These are phyloP conservation scores for Pseudocercospora eumusae DNA, from an alignment of 2,329 filamentous ascomycete species.

Conservation along the genomic window DNA sequence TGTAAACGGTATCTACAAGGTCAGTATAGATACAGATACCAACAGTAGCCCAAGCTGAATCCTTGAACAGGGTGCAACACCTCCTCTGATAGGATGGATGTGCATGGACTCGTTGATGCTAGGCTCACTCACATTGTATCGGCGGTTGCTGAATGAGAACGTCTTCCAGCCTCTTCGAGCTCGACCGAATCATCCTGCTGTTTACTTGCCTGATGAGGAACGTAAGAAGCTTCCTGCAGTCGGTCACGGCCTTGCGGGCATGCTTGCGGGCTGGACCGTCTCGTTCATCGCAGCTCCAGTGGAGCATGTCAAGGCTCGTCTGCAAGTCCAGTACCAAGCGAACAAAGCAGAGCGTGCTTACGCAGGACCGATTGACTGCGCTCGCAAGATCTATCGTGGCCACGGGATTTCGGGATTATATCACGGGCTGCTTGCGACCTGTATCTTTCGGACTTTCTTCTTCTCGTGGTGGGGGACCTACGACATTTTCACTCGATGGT, in stretches of 20 bases:
- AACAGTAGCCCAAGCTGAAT: neutral
- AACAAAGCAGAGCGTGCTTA: slow-evolving; percentile 77
- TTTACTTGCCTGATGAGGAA: slow-evolving; percentile 37
- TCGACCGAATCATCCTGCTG: slow-evolving; percentile 24
- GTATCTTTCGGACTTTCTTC: slow-evolving; percentile 90
- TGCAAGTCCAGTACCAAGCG: slow-evolving; percentile 91
- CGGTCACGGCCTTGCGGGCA: slow-evolving; percentile 85
- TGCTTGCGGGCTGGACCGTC: slow-evolving; percentile 85
- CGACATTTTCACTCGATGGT: slow-evolving; percentile 72
- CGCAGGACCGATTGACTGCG: slow-evolving; percentile 81
- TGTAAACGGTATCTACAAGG: slow-evolving; percentile 83
- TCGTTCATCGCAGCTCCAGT: slow-evolving; percentile 90
- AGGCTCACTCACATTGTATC: slow-evolving; percentile 86
- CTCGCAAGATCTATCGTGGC: slow-evolving; percentile 61
- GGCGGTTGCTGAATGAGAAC: slow-evolving; percentile 76
- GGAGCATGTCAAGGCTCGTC: slow-evolving; percentile 89
- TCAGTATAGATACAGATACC: slow-evolving; percentile 47
- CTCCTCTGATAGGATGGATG: slow-evolving; percentile 95
- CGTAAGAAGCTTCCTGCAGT: slow-evolving; percentile 64
- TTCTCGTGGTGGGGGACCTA: slow-evolving; percentile 99
- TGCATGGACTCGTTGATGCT: slow-evolving; percentile 96
- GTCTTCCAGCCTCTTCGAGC: slow-evolving; percentile 63
- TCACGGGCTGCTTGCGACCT: slow-evolving; percentile 79
- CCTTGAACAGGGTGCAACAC: slow-evolving; percentile 52
- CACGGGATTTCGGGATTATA: slow-evolving; percentile 79